These are phyloP conservation scores for Solanum lignicaule DNA, from an alignment of 257 asterid genomes.

Conservation along the genomic window DNA sequence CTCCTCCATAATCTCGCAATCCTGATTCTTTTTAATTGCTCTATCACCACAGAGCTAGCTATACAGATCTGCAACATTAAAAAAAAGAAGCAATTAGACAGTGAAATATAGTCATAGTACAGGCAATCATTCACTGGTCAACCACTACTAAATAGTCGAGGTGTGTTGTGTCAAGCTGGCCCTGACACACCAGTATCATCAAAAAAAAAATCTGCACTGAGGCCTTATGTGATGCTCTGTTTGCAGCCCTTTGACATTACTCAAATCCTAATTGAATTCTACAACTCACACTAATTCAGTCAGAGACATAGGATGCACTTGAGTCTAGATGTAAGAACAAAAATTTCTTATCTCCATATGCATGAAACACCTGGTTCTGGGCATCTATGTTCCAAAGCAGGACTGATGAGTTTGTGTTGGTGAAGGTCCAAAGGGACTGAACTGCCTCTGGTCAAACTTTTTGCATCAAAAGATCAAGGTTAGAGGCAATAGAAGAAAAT, in stretches of 20 bases:
- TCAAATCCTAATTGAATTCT: background rate
- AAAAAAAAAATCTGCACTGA: background rate
- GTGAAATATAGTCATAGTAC: background rate
- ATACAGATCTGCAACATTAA: background rate
- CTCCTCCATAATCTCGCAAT: background rate
- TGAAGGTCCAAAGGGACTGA: background rate
- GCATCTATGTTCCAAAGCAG: background rate
- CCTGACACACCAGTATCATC: background rate
- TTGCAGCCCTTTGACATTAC: background rate
- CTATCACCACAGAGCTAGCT: background rate
- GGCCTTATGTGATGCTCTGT: background rate
- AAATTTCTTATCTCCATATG: background rate
- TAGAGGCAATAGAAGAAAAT: background rate
- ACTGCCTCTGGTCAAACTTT: background rate
- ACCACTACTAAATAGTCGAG: background rate
- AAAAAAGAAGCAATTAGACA: background rate
- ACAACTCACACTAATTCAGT: background rate
- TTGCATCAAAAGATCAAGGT: background rate
- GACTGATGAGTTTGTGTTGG: background rate
- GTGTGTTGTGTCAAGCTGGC: background rate
- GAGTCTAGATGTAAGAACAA: background rate
- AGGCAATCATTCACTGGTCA: background rate
- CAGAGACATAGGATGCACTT: background rate
- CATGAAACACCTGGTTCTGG: background rate
- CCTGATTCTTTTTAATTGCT: background rate